Evolutionary conservation across 2,329 filamentous ascomycete species (phyloP).

Genomic region (Colletotrichum filicis): DNA sequence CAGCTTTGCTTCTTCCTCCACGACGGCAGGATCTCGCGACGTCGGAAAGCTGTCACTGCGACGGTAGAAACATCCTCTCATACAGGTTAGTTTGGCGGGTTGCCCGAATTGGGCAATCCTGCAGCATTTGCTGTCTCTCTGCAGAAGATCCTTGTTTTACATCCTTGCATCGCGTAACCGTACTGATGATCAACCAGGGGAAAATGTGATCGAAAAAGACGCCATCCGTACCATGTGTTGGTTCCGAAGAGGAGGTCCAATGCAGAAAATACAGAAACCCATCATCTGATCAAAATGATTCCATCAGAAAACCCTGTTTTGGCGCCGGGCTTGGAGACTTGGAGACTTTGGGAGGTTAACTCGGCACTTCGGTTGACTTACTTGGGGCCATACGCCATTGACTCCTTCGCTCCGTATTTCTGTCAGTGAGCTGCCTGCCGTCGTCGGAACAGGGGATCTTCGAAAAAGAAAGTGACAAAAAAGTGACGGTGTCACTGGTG

Average conservation of each 20-base stretch:
- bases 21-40: slow-evolving; percentile 3
- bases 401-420: background rate
- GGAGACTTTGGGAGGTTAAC: too few relatives aligned
- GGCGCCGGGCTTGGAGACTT: background rate
- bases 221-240: background rate
- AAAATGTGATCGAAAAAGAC: background rate
- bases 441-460: background rate
- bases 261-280: slow-evolving; percentile 1
- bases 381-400: slow-evolving; percentile 5
- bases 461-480: slow-evolving; percentile 4
- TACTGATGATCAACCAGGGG: slow-evolving; percentile 13
- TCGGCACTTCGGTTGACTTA: slow-evolving; percentile 17
- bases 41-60: slow-evolving; percentile 11
- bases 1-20: background rate
- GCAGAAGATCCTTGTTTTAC: slow-evolving; percentile 16
- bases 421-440: background rate
- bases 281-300: slow-evolving; percentile 32
- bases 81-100: background rate
- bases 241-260: slow-evolving; percentile 4
- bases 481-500: background rate
- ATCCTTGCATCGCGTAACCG: background rate
- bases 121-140: slow-evolving; percentile 4
- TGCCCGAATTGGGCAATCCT: slow-evolving; percentile 11
- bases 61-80: slow-evolving; percentile 2
- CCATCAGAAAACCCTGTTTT: slow-evolving; percentile 32